Conservation (phyloP, 371 early-diverging fungal species). For the Mucor piriformis region DNA sequence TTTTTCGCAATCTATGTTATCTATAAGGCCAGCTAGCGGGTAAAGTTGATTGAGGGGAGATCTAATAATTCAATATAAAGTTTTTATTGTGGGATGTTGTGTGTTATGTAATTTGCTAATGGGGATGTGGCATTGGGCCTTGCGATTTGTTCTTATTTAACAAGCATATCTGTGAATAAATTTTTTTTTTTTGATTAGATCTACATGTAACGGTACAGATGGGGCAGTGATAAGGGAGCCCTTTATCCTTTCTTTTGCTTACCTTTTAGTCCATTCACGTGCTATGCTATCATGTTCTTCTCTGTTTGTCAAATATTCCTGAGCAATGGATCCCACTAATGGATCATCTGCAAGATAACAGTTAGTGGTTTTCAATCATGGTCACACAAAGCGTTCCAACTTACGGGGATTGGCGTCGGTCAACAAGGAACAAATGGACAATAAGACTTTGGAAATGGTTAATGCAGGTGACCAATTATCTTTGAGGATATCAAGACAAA, state of each 20-base stretch:
- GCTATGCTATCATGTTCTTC: slow-evolving; percentile 92
- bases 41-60: too few species aligned
- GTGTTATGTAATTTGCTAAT: too few species aligned
- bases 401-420: slow-evolving; percentile 97
- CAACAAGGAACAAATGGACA: slow-evolving; percentile 97
- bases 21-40: too few species aligned
- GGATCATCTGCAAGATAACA: slow-evolving; percentile 74
- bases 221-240: neutral
- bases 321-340: slow-evolving; percentile 90
- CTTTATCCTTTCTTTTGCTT: neutral
- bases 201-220: slow-evolving; percentile 2
- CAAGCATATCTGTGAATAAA: slow-evolving; percentile 20
- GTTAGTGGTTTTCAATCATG: neutral
- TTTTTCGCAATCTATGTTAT: neutral
- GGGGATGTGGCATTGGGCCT: too few species aligned
- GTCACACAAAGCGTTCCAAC: neutral
- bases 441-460: slow-evolving; percentile 95
- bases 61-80: too few species aligned
- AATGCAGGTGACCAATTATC: slow-evolving; percentile 99
- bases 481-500: slow-evolving; percentile 97
- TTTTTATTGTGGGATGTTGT: too few species aligned
- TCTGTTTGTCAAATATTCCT: slow-evolving; percentile 85
- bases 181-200: slow-evolving; percentile 7
- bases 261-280: slow-evolving; percentile 91
- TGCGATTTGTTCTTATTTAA: neutral